Evolutionary conservation across 768 basidiomycete genomes (phyloP).

Genomic region (Tulasnella calospora): DNA sequence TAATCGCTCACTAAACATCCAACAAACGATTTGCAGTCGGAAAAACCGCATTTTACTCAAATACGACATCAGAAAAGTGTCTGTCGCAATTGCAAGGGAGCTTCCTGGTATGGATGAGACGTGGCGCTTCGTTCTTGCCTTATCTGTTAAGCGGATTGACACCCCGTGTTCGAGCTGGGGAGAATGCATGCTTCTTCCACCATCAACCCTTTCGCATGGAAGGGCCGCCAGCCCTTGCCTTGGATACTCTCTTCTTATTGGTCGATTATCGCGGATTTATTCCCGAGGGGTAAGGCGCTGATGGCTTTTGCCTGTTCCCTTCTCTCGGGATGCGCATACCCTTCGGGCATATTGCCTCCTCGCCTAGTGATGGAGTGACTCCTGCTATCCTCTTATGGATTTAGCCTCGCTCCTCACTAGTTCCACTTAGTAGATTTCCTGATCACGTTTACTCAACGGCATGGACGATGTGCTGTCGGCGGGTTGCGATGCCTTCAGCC

Average conservation of each 20-base stretch:
- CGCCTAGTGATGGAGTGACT: not conserved
- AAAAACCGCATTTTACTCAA: not conserved
- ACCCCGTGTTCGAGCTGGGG: not conserved
- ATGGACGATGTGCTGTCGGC: not conserved
- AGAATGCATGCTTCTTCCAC: not conserved
- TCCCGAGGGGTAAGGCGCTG: conserved; percentile 6
- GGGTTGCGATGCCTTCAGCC: not conserved
- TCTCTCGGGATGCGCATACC: not conserved
- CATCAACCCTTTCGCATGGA: not conserved
- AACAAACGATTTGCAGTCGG: not conserved
- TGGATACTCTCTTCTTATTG: not conserved
- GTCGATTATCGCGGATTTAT: not conserved
- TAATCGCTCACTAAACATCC: not conserved
- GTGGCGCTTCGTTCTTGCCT: not conserved
- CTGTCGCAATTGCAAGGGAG: not conserved
- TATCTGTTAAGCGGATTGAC: conserved; percentile 8
- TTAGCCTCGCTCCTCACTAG: not conserved
- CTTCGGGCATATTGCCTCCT: conserved; percentile 7
- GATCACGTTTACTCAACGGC: not conserved
- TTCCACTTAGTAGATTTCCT: not conserved
- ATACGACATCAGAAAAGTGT: not conserved
- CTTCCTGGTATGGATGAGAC: not conserved
- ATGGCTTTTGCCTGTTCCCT: not conserved
- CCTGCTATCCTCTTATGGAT: not conserved
- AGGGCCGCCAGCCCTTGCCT: not conserved